Evolutionary conservation across 805 yeast genomes (phyloP).

Genomic region (Jamesozyma spencerorum): DNA sequence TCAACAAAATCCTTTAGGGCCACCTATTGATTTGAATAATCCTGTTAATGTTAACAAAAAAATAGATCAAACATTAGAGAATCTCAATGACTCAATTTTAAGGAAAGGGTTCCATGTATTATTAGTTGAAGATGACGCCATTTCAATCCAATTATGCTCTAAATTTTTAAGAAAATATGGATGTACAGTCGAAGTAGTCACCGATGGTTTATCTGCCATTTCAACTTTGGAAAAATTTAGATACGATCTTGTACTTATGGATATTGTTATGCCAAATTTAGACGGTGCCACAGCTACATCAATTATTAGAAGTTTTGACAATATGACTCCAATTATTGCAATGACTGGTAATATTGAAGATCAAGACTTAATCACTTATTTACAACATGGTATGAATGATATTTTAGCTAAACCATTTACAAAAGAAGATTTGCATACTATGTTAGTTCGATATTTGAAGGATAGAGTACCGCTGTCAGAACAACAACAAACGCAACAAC

Average conservation of each 20-base stretch:
- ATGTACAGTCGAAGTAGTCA: constrained; percentile 84
- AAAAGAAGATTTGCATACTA: constrained; percentile 70
- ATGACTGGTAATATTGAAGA: constrained; percentile 88
- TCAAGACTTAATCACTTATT: constrained; percentile 67
- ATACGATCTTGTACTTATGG: constrained; percentile 76
- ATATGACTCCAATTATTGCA: constrained; percentile 81
- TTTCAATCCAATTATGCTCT: constrained; percentile 73
- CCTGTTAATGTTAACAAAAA: too few species aligned
- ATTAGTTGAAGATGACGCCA: constrained; percentile 72
- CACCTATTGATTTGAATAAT: too few species aligned
- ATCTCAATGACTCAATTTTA: constrained; percentile 6
- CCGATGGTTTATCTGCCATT: constrained; percentile 87
- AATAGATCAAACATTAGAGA: neutral
- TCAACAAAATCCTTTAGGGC: neutral
- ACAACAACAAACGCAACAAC: constrained; percentile 5
- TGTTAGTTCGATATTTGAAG: constrained; percentile 64
- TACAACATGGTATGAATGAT: constrained; percentile 86
- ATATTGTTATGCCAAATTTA: constrained; percentile 79
- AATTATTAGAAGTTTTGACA: constrained; percentile 75
- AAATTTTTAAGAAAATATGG: constrained; percentile 81
- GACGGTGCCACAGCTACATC: constrained; percentile 90
- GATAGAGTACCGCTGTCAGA: constrained; percentile 35
- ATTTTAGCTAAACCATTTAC: constrained; percentile 91
- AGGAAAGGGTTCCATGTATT: constrained; percentile 55
- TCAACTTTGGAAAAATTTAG: constrained; percentile 59